A percentile compares a stretch with the other conserved stretches of the same genome.
Evolutionary conservation across 1,139 yeast species (phyloP).

Genomic region (Yamadazyma epiphylla): DNA sequence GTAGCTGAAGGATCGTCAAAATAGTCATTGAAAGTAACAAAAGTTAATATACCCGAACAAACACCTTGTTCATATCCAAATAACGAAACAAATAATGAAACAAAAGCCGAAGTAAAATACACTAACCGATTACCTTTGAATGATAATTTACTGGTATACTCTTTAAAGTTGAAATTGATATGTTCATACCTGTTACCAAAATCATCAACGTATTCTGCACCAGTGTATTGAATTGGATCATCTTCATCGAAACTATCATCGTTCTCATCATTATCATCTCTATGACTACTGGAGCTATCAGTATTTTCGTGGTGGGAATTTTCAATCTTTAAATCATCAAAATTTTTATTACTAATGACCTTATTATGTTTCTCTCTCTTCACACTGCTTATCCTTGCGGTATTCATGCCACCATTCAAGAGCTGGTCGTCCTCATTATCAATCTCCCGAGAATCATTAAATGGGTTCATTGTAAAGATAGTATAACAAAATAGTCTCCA

Average conservation of each 20-base stretch:
- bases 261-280: slow-evolving; percentile 4
- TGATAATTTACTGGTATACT: slow-evolving; percentile 27
- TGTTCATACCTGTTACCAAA: slow-evolving; percentile 36
- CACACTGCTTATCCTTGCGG: slow-evolving; percentile 1
- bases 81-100: slow-evolving; percentile 76
- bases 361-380: slow-evolving; percentile 3
- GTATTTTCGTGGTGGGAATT: slow-evolving; percentile 4
- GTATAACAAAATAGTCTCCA: neutral
- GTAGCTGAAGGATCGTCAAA: slow-evolving; percentile 45
- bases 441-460: neutral
- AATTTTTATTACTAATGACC: slow-evolving; percentile 5
- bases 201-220: slow-evolving; percentile 19
- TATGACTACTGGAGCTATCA: slow-evolving; percentile 1
- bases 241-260: slow-evolving; percentile 6
- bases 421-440: slow-evolving; percentile 4
- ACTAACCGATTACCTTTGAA: slow-evolving; percentile 46
- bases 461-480: slow-evolving; percentile 1
- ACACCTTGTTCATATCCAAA: slow-evolving; percentile 94
- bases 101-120: slow-evolving; percentile 79
- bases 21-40: slow-evolving; percentile 39
- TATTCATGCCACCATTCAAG: slow-evolving; percentile 4
- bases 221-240: slow-evolving; percentile 12
- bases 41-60: slow-evolving; percentile 69
- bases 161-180: slow-evolving; percentile 34
- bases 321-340: slow-evolving; percentile 6